These are phyloP conservation scores for Apophysomyces trapeziformis DNA, from an alignment of 371 early-diverging fungal genomes.

Conservation along the genomic window DNA sequence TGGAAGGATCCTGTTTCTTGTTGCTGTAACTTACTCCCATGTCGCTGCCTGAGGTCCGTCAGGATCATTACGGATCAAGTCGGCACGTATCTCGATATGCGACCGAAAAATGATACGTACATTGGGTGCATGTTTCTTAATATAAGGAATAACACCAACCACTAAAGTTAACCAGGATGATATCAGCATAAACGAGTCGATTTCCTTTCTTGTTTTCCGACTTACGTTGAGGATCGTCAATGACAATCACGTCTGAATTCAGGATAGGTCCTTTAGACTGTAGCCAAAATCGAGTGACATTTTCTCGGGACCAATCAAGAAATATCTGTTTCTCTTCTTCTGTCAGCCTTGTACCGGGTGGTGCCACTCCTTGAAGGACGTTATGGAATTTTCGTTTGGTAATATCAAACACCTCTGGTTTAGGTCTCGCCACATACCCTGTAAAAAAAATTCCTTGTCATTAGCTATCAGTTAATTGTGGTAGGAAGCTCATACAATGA, in stretches of 20 bases:
- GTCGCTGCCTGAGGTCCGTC: conserved; percentile 65
- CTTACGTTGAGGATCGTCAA: conserved; percentile 88
- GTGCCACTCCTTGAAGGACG: conserved; percentile 86
- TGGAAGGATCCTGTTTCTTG: not conserved
- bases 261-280: conserved; percentile 68
- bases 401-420: conserved; percentile 82
- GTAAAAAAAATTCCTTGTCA: not conserved
- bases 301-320: conserved; percentile 77
- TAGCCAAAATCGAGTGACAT: conserved; percentile 79
- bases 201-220: not conserved
- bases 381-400: conserved; percentile 91
- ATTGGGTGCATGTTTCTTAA: conserved; percentile 71
- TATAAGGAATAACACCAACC: conserved; percentile 76
- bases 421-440: conserved; percentile 79
- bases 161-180: conserved; percentile 36
- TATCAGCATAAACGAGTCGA: not conserved
- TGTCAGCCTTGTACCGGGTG: conserved; percentile 57
- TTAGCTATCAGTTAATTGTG: not conserved
- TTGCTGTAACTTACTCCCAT: conserved; percentile 53
- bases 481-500: conserved; percentile 52
- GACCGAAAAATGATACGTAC: conserved; percentile 81
- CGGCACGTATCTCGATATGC: conserved; percentile 85
- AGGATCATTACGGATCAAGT: conserved; percentile 61
- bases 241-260: conserved; percentile 77
- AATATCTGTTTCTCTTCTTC: conserved; percentile 74